phyloP scores from a whole-genome alignment of 305 asterid genomes.

The Striga hermonthica region DNA sequence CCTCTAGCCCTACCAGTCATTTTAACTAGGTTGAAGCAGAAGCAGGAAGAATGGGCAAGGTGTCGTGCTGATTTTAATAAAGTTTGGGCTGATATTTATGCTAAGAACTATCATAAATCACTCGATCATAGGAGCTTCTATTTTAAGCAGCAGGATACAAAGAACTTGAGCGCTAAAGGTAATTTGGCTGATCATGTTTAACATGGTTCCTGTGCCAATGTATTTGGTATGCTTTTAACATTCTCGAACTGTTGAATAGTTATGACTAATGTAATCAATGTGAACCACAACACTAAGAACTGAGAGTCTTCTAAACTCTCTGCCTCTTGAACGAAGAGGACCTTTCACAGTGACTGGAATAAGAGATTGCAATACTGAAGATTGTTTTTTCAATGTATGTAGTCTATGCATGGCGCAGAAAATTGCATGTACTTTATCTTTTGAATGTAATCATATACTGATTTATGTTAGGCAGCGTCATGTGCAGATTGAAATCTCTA shows the following conservation, averaged over 20 bases:
- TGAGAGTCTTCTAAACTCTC: no score
- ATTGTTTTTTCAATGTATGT: no score
- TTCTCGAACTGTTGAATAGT: no score
- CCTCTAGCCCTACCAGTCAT: slow-evolving; percentile 90
- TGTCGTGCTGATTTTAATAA: slow-evolving; percentile 95
- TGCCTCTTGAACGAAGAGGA: no score
- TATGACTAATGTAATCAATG: no score
- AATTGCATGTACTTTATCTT: no score
- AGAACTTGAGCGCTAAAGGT: slow-evolving; percentile 97
- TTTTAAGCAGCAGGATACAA: slow-evolving; percentile 97
- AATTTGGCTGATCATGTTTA: slow-evolving; percentile 37
- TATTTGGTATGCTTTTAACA: not conserved
- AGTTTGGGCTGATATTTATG: slow-evolving; percentile 96
- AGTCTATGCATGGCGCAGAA: no score
- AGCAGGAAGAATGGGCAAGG: slow-evolving; percentile 95
- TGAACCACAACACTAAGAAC: no score
- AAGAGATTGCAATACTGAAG: no score
- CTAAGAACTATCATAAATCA: slow-evolving; percentile 95
- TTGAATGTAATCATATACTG: no score
- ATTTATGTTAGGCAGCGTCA: no score
- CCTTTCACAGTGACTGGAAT: no score
- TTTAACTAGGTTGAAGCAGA: slow-evolving; percentile 92
- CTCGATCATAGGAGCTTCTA: slow-evolving; percentile 98
- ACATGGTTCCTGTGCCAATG: slow-evolving; percentile 29
- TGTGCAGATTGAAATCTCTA: slow-evolving; percentile 12